Evolutionary conservation across 169 alveolate genomes (phyloP).

Genomic region (Cardiosporidium cionae): DNA sequence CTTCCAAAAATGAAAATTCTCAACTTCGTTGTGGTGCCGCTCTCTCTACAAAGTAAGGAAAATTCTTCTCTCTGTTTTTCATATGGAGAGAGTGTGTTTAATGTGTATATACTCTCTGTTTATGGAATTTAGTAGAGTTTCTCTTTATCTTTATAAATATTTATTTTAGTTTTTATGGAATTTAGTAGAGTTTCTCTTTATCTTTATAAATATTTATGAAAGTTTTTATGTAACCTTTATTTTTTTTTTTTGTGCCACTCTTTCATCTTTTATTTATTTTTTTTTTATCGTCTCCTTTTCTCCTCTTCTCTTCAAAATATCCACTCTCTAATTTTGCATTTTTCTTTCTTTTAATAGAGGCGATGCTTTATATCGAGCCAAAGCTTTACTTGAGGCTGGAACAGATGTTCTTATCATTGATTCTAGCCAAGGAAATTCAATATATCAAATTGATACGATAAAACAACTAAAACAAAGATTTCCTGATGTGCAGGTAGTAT

Average conservation of each 20-base stretch:
- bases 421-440: constrained; percentile 86
- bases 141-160: not conserved
- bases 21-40: constrained; percentile 82
- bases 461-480: constrained; percentile 63
- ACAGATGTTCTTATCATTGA: constrained; percentile 75
- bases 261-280: not conserved
- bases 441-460: constrained; percentile 72
- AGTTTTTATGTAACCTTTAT: too few relatives aligned
- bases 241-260: too few relatives aligned
- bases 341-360: constrained; percentile 12
- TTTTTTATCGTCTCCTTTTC: not conserved
- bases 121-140: not conserved
- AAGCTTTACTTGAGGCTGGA: constrained; percentile 45
- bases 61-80: not conserved
- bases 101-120: not conserved
- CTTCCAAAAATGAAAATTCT: constrained; percentile 71
- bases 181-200: too few relatives aligned
- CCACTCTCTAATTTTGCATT: not conserved
- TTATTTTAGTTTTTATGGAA: too few relatives aligned
- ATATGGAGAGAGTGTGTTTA: too few relatives aligned
- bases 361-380: constrained; percentile 38
- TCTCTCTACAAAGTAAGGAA: constrained; percentile 33
- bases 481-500: constrained; percentile 53
- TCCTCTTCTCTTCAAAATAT: not conserved
- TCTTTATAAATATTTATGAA: too few relatives aligned